Evolutionary conservation across 177 flowering plant species (phyloP).

Genomic region (Vitis hybrid): DNA sequence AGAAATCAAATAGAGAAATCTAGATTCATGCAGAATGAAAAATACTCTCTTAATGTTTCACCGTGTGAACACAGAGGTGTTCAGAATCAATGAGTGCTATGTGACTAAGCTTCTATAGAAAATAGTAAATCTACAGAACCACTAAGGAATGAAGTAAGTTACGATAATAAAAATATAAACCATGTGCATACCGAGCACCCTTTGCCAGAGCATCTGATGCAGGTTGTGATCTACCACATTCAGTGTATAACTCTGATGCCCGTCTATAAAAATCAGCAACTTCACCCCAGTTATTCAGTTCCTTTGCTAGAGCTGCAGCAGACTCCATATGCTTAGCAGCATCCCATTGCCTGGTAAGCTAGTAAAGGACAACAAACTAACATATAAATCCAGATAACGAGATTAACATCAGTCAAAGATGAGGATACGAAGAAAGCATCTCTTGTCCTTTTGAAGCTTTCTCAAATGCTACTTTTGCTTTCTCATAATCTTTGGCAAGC

Average conservation of each 20-base stretch:
- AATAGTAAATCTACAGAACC: background rate
- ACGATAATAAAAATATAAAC: background rate
- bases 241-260: conserved; percentile 77
- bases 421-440: conserved; percentile 95
- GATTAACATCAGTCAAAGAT: conserved; percentile 3
- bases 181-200: conserved; percentile 77
- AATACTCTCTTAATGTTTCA: background rate
- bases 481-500: conserved; percentile 64
- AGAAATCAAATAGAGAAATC: no score
- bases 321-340: conserved; percentile 99
- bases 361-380: conserved; percentile 39
- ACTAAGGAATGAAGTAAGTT: background rate
- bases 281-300: conserved; percentile 72
- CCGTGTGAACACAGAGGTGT: background rate
- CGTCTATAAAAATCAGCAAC: conserved; percentile 79
- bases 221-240: conserved; percentile 90
- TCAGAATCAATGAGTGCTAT: background rate
- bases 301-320: conserved; percentile 82
- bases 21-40: no score
- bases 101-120: background rate
- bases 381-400: background rate
- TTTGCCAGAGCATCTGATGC: conserved; percentile 94
- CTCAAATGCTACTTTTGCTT: conserved; percentile 84
- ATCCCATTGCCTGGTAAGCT: conserved; percentile 84
- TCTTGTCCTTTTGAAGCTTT: conserved; percentile 96